phyloP scores from a whole-genome alignment of 257 asterid species.

The Cinchona pubescens region DNA sequence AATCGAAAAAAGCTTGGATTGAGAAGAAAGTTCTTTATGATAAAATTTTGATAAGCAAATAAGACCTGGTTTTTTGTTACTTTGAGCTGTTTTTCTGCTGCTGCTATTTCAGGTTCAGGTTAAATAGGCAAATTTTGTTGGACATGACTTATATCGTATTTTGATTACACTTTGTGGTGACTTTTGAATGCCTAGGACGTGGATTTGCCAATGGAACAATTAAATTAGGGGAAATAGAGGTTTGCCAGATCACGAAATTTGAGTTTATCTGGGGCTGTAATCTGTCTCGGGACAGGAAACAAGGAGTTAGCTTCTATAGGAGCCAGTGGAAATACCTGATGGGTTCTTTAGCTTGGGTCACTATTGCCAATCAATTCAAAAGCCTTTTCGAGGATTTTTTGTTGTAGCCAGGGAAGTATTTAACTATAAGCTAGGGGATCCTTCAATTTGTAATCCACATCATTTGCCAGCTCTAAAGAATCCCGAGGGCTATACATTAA shows the following conservation, averaged over 20 bases:
- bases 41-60: no score
- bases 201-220: conserved; percentile 64
- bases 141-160: no score
- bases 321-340: conserved; percentile 59
- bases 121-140: no score
- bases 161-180: conserved; percentile 15
- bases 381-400: conserved; percentile 68
- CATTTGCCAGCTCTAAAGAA: conserved; percentile 46
- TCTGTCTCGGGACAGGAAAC: conserved; percentile 44
- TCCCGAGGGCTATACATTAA: conserved; percentile 66
- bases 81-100: no score
- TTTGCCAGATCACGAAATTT: conserved; percentile 52
- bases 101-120: no score
- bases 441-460: conserved; percentile 11
- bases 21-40: no score
- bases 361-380: conserved; percentile 69
- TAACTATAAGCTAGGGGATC: conserved; percentile 19
- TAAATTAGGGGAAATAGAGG: conserved; percentile 74
- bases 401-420: conserved; percentile 63
- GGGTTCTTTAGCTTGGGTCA: conserved; percentile 74
- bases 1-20: no score
- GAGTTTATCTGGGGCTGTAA: conserved; percentile 67
- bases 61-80: no score
- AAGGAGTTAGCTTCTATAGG: conserved; percentile 67
- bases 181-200: conserved; percentile 41